phyloP scores from a whole-genome alignment of 768 basidiomycete species.

The Brasilioporus rufonigricans region DNA sequence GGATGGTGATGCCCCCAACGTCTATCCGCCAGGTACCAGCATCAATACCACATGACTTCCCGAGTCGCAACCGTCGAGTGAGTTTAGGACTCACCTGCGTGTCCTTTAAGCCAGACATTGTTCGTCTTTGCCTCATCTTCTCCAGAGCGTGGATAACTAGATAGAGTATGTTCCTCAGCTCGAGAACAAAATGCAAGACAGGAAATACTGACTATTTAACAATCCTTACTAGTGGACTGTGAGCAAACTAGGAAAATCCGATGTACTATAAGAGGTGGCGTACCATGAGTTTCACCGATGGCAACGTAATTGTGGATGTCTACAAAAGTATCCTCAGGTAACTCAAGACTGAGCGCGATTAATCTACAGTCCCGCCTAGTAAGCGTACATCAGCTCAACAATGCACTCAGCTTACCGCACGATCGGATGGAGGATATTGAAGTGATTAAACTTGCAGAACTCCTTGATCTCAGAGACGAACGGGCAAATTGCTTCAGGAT shows the following conservation, averaged over 20 bases:
- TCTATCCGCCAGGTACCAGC: conserved; percentile 36
- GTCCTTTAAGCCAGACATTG: conserved; percentile 62
- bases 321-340: conserved; percentile 51
- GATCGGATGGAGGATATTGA: conserved; percentile 48
- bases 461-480: conserved; percentile 51
- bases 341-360: conserved; percentile 49
- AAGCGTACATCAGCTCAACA: background rate
- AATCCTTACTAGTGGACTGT: conserved; percentile 44
- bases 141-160: conserved; percentile 47
- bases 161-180: background rate
- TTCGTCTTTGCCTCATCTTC: conserved; percentile 51
- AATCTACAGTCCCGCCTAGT: conserved; percentile 32
- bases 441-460: conserved; percentile 51
- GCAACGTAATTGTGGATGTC: conserved; percentile 45
- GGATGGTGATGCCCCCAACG: conserved; percentile 52
- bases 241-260: background rate
- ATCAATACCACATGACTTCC: background rate
- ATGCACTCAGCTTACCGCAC: conserved; percentile 33
- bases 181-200: background rate
- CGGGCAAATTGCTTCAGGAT: conserved; percentile 49
- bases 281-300: conserved; percentile 43
- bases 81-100: conserved; percentile 40
- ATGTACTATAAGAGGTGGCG: background rate
- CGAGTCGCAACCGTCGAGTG: too few relatives aligned
- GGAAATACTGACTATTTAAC: conserved; percentile 59